Evolutionary conservation across 371 early-diverging fungal genomes (phyloP), one percentile per base, ranked within the genome.

Genomic region (Mucor plumbeus): DNA sequence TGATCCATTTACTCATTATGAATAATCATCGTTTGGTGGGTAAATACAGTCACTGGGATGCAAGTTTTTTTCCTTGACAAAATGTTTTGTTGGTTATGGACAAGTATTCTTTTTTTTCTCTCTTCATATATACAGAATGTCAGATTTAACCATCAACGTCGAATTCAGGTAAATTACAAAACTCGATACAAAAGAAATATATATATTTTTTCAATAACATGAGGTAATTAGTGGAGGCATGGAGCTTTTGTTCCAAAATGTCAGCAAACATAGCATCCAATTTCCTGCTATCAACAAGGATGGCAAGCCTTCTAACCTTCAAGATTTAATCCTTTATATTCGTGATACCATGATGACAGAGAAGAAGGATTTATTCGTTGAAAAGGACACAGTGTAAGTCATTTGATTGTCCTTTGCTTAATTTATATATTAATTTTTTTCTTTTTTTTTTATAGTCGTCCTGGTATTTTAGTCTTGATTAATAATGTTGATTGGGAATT

Each of bases 401-500:
- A 13, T 35, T 1, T 19, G 15, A 35, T 11, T 47, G 17, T 6
- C 47, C n/a, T 11, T 43, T 43, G 43, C 10, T 26, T 26, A 21
- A 17, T 35, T 21, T 2, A 6, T 41, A 17, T 21, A 48, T 48
- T 48, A n/a, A 43, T 40, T 40, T 56, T 31, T 44, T 1, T 17
- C 15, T 57, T 19, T 35, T 3, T 19, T 33, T 36, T 5, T 64
- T 44, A 39, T 60, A 95, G 95, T 19, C 92, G 97, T 10, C 95
- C 98, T 3, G 99, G 99, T 11, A 95, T 97, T 63, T 82, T 99
- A 15, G 98, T 98, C 7, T 80, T 99, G 48, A 90, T 98, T 56
- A 99, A 99, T 68, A 95, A 95, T 44, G 86, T 88, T 4, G 99
- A 99, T 75, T 99, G 98, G 98, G 99, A 97, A 73, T 81, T 99